Evolutionary conservation across 1,284 basidiomycete species (phyloP).

Genomic region (Lignosus rhinocerotis): DNA sequence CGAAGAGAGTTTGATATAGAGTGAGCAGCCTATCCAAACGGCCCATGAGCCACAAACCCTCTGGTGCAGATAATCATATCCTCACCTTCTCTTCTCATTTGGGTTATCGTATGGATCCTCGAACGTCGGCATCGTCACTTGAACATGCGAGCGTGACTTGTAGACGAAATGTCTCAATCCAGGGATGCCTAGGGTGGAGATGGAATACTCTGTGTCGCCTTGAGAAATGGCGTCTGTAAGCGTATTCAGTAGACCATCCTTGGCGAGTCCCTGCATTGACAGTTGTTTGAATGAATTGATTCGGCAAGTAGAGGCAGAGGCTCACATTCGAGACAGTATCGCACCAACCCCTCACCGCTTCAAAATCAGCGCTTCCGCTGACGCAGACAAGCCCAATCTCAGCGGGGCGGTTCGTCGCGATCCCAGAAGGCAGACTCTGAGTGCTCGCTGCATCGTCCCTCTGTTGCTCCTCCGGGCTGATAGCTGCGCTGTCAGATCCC

Average conservation of each 20-base stretch:
- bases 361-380: constrained; percentile 69
- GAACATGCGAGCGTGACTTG: constrained; percentile 86
- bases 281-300: background rate
- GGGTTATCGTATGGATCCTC: constrained; percentile 78
- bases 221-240: constrained; percentile 47
- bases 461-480: background rate
- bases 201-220: constrained; percentile 62
- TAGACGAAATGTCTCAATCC: constrained; percentile 94
- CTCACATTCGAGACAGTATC: constrained; percentile 62
- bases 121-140: constrained; percentile 81
- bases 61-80: background rate
- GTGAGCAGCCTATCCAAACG: constrained; percentile 62
- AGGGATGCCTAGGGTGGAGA: constrained; percentile 77
- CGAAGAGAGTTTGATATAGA: constrained; percentile 83
- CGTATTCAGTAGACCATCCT: constrained; percentile 56
- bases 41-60: background rate
- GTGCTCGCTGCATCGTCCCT: constrained; percentile 9
- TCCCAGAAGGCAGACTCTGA: constrained; percentile 4
- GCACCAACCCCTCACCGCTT: constrained; percentile 71
- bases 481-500: background rate
- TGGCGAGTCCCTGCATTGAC: constrained; percentile 55
- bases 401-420: constrained; percentile 12
- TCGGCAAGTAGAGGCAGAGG: background rate
- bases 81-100: constrained; percentile 61
- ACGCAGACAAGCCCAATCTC: constrained; percentile 66